Percentiles rank a stretch among this genome's conserved stretches.
phyloP scores from a whole-genome alignment of 2,329 filamentous ascomycete genomes.

The Alternaria arbusti region DNA sequence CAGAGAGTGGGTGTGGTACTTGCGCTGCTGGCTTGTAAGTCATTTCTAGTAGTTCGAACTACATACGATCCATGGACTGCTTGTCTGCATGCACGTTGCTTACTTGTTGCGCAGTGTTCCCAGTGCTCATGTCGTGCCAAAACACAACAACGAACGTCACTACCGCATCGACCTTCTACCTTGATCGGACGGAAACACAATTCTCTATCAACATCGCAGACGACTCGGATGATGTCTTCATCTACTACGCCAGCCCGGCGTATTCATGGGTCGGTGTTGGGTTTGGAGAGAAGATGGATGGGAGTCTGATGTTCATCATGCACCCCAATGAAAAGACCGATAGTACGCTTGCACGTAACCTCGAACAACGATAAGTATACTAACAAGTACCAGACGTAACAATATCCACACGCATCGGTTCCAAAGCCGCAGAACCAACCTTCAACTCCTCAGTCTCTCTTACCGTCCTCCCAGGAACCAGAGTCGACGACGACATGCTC shows the following conservation, averaged over 20 bases:
- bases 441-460: conserved; percentile 37
- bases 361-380: neutral
- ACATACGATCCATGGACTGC: too few relatives aligned
- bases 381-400: conserved; percentile 40
- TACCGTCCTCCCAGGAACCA: conserved; percentile 37
- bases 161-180: conserved; percentile 41
- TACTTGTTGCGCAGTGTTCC: conserved; percentile 19
- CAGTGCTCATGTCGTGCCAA: conserved; percentile 21
- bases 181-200: conserved; percentile 40
- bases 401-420: conserved; percentile 46
- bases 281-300: conserved; percentile 52
- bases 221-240: conserved; percentile 42
- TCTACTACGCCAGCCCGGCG: conserved; percentile 44
- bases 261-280: conserved; percentile 55
- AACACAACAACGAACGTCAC: conserved; percentile 16
- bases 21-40: conserved; percentile 19
- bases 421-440: conserved; percentile 45
- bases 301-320: conserved; percentile 54
- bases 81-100: neutral
- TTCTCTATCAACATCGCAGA: conserved; percentile 46
- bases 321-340: conserved; percentile 47
- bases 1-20: conserved; percentile 10
- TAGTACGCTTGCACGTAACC: conserved; percentile 26
- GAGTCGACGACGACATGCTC: conserved; percentile 46
- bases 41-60: neutral